phyloP scores from a whole-genome alignment of 1,139 yeast species.

The Petasospora fabianii region DNA sequence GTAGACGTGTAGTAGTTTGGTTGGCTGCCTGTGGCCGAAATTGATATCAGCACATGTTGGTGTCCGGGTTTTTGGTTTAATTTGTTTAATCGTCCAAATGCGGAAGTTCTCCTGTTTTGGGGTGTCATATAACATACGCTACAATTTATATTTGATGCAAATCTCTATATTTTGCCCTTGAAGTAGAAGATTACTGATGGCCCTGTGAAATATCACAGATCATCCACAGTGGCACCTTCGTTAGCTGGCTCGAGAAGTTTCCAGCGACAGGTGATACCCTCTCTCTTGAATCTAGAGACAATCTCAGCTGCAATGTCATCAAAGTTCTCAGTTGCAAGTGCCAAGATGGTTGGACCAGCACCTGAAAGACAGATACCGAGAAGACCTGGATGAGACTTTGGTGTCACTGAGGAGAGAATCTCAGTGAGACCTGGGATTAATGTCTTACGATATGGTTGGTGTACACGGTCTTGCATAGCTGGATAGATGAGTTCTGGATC shows the following conservation, averaged over 20 bases:
- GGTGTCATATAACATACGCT: not conserved
- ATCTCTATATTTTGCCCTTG: not conserved
- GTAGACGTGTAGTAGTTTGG: not conserved
- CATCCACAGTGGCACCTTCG: constrained; percentile 75
- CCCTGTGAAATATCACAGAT: too few relatives aligned
- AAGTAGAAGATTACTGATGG: too few relatives aligned
- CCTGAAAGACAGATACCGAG: constrained; percentile 95
- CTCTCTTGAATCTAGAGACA: constrained; percentile 60
- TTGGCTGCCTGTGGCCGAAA: too few relatives aligned
- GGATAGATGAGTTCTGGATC: constrained; percentile 79
- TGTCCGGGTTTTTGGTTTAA: too few relatives aligned
- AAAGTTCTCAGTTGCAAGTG: constrained; percentile 84
- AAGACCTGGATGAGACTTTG: constrained; percentile 75
- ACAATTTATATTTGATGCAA: not conserved
- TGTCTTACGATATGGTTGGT: constrained; percentile 90
- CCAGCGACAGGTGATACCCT: constrained; percentile 74
- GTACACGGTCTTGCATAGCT: constrained; percentile 95
- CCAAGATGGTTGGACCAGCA: constrained; percentile 96
- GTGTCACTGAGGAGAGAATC: constrained; percentile 77
- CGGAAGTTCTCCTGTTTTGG: not conserved
- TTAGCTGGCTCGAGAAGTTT: constrained; percentile 79
- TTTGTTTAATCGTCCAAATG: not conserved
- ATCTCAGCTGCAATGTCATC: constrained; percentile 81
- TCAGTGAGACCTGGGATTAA: constrained; percentile 88
- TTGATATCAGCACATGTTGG: too few relatives aligned